Evolutionary conservation across 1,284 basidiomycete genomes (phyloP), one percentile per base, ranked within the genome.

Genomic region (Taiwanofungus camphoratus): DNA sequence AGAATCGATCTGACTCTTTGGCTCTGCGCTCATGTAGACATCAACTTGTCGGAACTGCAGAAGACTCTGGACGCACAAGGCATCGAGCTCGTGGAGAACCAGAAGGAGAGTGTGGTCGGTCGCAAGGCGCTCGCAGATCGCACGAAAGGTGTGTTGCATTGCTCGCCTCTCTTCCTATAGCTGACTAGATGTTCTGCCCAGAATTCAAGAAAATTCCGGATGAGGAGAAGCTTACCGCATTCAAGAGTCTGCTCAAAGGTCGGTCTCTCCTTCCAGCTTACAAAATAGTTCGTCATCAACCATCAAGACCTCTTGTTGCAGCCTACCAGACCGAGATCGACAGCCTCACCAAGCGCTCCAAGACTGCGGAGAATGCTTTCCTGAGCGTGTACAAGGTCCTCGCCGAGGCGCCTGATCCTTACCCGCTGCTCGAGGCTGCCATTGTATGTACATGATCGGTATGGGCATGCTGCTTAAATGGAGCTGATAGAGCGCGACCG

Each of bases 291-390:
- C 6, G 35, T 20, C 13, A 30, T 16, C 26, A 21, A 4, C 13
- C 39, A 12, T 22, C 36, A 27, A 16, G 18, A 49, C n/a, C 21
- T 42, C 5, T 15, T 27, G 26, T 21, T 22, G 13, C 36, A 91
- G 92, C 92, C 3, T 98, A 99, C 69, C 95, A 99, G 66, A 76
- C 84, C 5, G 95, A 98, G 67, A 98, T 99, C 49, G 95, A 99
- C 68, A 85, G 71, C 54, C 78, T 99, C 47, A 98, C 93, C 0
- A 90, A 91, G 52, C 83, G 95, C 5, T 89, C 86, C 23, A 97
- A 96, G 61, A 67, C 77, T 13, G 87, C 93, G 1, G 95, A 98
- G 70, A 94, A 88, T 56, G 89, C 92, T 0, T 96, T 99, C 65
- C 71, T 97, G 23, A 89, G 85, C 54, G 83, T 94, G 11, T 96